Conservation (phyloP, 2,329 filamentous ascomycete genomes). For the Neonectria ditissima region DNA sequence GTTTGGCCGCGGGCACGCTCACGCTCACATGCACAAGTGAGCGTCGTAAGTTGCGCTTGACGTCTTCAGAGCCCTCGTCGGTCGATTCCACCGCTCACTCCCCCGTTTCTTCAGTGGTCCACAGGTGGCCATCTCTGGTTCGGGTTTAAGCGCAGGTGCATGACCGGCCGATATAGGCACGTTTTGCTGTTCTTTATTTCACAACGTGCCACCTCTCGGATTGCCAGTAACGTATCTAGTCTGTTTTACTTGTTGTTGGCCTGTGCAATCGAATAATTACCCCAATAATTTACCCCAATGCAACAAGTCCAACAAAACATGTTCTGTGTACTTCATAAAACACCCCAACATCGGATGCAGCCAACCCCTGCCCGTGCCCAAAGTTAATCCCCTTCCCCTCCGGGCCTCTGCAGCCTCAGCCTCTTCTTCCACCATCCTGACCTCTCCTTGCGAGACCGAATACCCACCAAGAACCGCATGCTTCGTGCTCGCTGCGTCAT, state of each 20-base stretch:
- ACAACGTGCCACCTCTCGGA: neutral
- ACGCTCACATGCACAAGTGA: neutral
- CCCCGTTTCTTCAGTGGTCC: neutral
- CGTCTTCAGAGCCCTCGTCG: neutral
- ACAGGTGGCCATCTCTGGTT: neutral
- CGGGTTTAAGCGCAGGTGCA: neutral
- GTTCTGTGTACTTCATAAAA: neutral
- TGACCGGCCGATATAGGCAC: neutral
- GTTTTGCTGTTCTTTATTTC: neutral
- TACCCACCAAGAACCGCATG: conserved; percentile 7
- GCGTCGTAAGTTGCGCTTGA: neutral
- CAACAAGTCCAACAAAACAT: neutral
- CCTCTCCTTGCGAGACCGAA: neutral
- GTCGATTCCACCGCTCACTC: neutral
- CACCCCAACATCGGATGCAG: neutral
- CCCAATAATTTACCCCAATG: neutral
- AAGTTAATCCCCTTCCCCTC: neutral
- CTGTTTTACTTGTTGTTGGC: neutral
- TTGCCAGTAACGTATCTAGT: neutral
- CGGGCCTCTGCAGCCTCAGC: neutral
- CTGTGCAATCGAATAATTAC: neutral
- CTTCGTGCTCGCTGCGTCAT: conserved; percentile 19
- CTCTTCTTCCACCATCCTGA: neutral
- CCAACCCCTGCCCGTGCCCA: neutral
- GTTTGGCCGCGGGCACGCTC: neutral